Evolutionary conservation across 768 basidiomycete species (phyloP), one percentile per base, ranked within the genome.

Genomic region (Lyophyllum atratum): DNA sequence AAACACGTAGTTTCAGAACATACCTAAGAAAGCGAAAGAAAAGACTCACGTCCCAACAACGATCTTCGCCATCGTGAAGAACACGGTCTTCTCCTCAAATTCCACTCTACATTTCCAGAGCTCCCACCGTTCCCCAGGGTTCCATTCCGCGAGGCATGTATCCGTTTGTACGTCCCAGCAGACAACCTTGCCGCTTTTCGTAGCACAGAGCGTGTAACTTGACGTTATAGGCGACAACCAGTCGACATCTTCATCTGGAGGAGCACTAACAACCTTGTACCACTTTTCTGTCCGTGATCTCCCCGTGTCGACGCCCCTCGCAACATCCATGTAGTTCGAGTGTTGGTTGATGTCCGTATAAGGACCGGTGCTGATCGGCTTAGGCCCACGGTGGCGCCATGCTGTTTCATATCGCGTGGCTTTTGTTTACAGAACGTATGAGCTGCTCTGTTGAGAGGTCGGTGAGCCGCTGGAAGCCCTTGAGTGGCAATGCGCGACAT

Each of bases 81-180:
- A 90, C 33, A 89, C 87, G 0, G 84, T 82, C 56, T 84, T 74
- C 60, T 84, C 80, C 39, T 89, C 87, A 64, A 89, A 90, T 64
- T 89, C 89, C 17, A 90, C 87, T 9, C 88, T 73, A 61, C 89
- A 90, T 64, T 90, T 90, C 89, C 88, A 90, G 5, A 90, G 65
- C 63, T 89, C 86, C 87, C 88, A 90, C 17, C 76, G 65, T 21
- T 76, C 74, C 1, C 77, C 78, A 1, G 86, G 87, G 49, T 84
- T 82, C 88, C 89, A 90, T 56, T 89, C 84, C 0, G 85, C 86
- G 3, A 89, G 75, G 58, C 82, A 84, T 15, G 68, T 65, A 49
- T 89, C 84, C 3, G 77, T 76, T 50, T 82, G 81, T 14, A 90
- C 82, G 56, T 90, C 87, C 89, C 89, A 90, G 61, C 88, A 90